phyloP scores from a whole-genome alignment of 148 eudicot species.

The Rhododendron griersonianum region DNA sequence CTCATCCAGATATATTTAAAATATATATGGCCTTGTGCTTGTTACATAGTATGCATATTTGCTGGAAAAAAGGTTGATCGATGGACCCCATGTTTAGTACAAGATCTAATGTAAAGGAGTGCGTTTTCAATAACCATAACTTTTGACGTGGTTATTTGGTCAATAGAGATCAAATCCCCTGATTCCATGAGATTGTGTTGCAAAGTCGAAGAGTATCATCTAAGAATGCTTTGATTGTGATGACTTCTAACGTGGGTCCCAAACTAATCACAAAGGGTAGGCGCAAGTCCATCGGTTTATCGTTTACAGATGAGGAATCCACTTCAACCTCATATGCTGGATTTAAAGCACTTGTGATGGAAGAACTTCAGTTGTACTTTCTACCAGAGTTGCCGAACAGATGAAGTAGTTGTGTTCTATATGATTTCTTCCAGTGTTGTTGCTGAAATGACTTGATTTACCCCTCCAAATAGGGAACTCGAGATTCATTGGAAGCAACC shows the following conservation, averaged over 20 bases:
- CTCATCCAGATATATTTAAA: constrained; percentile 52
- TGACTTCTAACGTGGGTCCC: constrained; percentile 60
- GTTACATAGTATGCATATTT: neutral
- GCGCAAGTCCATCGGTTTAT: constrained; percentile 38
- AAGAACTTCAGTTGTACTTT: constrained; percentile 48
- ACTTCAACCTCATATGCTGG: constrained; percentile 43
- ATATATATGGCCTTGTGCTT: constrained; percentile 34
- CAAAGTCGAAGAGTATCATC: constrained; percentile 58
- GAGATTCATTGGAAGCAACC: too few species aligned
- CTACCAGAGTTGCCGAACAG: constrained; percentile 56
- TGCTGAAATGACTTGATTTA: neutral
- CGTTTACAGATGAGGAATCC: constrained; percentile 22
- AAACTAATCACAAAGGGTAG: constrained; percentile 48
- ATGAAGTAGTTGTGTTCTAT: constrained; percentile 49
- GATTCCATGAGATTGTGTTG: constrained; percentile 9
- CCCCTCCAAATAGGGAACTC: too few species aligned
- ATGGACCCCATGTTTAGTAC: neutral
- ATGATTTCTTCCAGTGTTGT: neutral
- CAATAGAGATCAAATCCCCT: neutral
- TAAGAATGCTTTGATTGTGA: constrained; percentile 51
- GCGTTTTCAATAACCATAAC: neutral
- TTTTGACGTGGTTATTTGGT: neutral
- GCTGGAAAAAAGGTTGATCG: neutral
- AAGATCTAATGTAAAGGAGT: neutral
- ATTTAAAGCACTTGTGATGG: constrained; percentile 41